Evolutionary conservation across 2,329 filamentous ascomycete species (phyloP).

Genomic region (Bipolaris oryzae): DNA sequence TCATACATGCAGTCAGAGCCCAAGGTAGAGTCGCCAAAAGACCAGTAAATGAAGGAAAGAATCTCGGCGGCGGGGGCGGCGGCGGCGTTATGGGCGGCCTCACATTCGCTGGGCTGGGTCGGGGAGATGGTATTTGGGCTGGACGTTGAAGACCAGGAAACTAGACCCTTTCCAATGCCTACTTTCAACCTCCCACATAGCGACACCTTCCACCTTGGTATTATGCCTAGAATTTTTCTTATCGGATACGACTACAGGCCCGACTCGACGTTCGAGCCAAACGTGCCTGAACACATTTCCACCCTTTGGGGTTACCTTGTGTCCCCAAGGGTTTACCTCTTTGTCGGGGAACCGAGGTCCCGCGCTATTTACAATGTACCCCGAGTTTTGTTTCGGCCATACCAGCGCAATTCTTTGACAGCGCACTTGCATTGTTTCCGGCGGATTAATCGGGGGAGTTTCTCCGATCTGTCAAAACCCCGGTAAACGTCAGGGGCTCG

Average conservation of each 20-base stretch:
- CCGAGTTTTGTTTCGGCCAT: no score
- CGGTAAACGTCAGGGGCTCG: slow-evolving; percentile 15
- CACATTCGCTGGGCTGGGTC: slow-evolving; percentile 37
- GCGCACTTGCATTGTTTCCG: background rate
- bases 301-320: background rate
- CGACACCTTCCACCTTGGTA: background rate
- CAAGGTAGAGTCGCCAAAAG: slow-evolving; percentile 80
- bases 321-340: background rate
- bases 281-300: background rate
- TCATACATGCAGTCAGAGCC: slow-evolving; percentile 79
- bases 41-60: slow-evolving; percentile 71
- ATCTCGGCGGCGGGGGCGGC: slow-evolving; percentile 29
- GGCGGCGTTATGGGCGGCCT: slow-evolving; percentile 24
- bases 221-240: background rate
- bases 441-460: slow-evolving; percentile 3
- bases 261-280: background rate
- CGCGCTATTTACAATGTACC: background rate
- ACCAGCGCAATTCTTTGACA: background rate
- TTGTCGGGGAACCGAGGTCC: no score
- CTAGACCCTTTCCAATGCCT: background rate
- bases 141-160: slow-evolving; percentile 29
- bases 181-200: background rate
- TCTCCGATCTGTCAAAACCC: slow-evolving; percentile 10
- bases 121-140: slow-evolving; percentile 42
- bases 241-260: background rate